A percentile compares a stretch with the other conserved stretches of the same genome.
phyloP scores from a whole-genome alignment of 1,139 yeast species.

The Kluyveromyces sp. region DNA sequence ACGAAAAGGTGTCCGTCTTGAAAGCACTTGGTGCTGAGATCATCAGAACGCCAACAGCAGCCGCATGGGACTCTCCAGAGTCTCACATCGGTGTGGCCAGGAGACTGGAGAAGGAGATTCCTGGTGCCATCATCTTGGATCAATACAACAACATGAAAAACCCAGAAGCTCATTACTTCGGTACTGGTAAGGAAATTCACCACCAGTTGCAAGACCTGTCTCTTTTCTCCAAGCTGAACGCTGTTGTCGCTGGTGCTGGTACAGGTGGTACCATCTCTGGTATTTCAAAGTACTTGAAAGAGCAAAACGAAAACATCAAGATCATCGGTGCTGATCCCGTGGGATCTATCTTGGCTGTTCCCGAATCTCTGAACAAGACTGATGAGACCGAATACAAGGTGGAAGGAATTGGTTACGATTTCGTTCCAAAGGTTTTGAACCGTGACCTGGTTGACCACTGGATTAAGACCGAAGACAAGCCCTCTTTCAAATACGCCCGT shows the following conservation, averaged over 20 bases:
- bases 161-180: conserved; percentile 78
- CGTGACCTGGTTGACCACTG: conserved; percentile 65
- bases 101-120: conserved; percentile 75
- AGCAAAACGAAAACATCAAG: conserved; percentile 53
- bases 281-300: conserved; percentile 70
- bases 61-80: conserved; percentile 91
- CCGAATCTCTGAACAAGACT: conserved; percentile 62
- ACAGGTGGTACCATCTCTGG: conserved; percentile 60
- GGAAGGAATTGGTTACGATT: conserved; percentile 90
- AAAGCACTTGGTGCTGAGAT: conserved; percentile 89
- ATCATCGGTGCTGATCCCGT: conserved; percentile 82
- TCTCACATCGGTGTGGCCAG: conserved; percentile 86
- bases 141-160: conserved; percentile 76
- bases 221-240: conserved; percentile 62
- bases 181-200: conserved; percentile 85
- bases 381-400: conserved; percentile 61
- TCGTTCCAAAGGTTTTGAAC: conserved; percentile 73
- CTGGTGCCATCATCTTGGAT: conserved; percentile 78
- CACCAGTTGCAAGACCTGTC: conserved; percentile 42
- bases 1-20: conserved; percentile 81
- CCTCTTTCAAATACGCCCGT: conserved; percentile 74
- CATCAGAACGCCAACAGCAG: conserved; percentile 87
- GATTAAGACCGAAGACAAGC: conserved; percentile 83
- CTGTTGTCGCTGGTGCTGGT: conserved; percentile 73
- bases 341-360: conserved; percentile 80